Base-by-base conservation (phyloP, 306 rosid species). In the Prunus davidiana region DNA sequence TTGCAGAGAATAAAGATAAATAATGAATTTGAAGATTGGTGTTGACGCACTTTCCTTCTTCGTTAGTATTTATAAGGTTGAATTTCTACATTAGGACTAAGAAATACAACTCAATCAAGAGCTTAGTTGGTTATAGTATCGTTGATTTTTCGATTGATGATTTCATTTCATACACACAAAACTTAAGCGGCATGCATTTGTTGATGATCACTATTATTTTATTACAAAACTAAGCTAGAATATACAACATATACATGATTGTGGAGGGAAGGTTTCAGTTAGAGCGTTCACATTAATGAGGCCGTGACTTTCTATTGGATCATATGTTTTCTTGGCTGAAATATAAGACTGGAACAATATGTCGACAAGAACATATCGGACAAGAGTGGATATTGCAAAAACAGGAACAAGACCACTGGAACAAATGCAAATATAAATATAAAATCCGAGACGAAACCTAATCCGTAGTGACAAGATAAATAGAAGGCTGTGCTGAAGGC, bases 401-500 rank as follows among this genome's bases (percentile, higher is more conserved):
- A 6, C 3, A 49, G 67, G 64, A 80, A 90, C 27, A 84, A 49
- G 13, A 62, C 24, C 54, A 88, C 71, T 0, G 86, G 95, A 13
- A 85, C 2, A 54, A 77, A 22, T 0, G 86, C 78, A 24, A 84
- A 64, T 3, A 45, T 18, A 2, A 80, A 66, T 15, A 84, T 81
- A 32, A 78, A 22, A 30, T 2, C 8, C 2, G 87, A 83, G 22
- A 90, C 69, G 87, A 85, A 80, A 61, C 28, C 78, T 3, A 27
- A 61, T 12, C 77, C 84, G 34, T 55, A 25, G 24, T 60, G 70
- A 34, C 70, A 84, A 19, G 80, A 70, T 5, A 87, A 64, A 54
- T 76, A 83, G 54, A 87, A 75, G 45, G 94, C 75, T 64, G 83
- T 79, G 30, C 87, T 65, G 22, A 87, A 89, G 11, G 87, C 82